phyloP scores from a whole-genome alignment of 129 eudicot genomes.

The Escallonia rubra region DNA sequence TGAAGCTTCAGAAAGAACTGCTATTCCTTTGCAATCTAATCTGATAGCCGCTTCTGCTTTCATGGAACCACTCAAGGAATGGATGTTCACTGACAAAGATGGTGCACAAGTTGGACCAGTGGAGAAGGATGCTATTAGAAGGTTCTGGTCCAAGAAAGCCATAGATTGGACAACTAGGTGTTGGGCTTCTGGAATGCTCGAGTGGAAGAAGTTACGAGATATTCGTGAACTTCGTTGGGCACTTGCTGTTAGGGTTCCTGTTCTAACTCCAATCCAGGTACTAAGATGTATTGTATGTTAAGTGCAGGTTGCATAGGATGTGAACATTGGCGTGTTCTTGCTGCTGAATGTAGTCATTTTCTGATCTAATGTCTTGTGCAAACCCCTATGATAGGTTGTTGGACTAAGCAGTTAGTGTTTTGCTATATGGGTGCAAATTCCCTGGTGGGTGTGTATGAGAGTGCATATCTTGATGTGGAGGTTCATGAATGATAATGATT shows the following conservation, averaged over 20 bases:
- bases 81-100: constrained; percentile 73
- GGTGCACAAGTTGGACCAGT: constrained; percentile 91
- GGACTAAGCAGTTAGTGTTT: too few relatives aligned
- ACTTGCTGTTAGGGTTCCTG: constrained; percentile 79
- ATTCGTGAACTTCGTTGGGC: constrained; percentile 99
- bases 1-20: constrained; percentile 96
- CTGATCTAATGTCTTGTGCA: too few relatives aligned
- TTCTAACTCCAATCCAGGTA: constrained; percentile 82
- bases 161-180: constrained; percentile 95
- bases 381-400: too few relatives aligned
- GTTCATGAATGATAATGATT: too few relatives aligned
- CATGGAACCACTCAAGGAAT: constrained; percentile 90
- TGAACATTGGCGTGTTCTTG: background rate
- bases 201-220: constrained; percentile 89
- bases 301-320: too few relatives aligned
- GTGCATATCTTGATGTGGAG: too few relatives aligned
- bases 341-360: background rate
- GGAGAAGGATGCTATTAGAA: constrained; percentile 94
- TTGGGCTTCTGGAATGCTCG: constrained; percentile 94
- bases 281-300: background rate
- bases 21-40: constrained; percentile 93
- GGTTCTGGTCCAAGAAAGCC: constrained; percentile 84
- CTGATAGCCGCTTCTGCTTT: constrained; percentile 96
- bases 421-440: too few relatives aligned
- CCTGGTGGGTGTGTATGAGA: too few relatives aligned